These are phyloP conservation scores for Blastocystis sp. DNA, from an alignment of 352 stramenopile genomes.

Conservation along the genomic window DNA sequence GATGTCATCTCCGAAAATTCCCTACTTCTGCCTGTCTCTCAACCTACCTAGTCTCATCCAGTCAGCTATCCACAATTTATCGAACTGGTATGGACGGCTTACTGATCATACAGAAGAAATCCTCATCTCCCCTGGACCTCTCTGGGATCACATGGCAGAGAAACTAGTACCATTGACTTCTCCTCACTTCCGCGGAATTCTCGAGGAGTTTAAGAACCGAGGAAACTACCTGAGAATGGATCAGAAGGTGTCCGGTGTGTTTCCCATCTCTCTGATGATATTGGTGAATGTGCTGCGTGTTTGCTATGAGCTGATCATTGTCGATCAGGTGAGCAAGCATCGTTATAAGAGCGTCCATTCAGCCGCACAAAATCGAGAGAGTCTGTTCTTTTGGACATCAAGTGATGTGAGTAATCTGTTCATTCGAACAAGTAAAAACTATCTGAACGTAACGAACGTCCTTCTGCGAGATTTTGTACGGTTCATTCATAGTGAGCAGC, in stretches of 20 bases:
- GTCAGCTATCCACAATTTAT: neutral
- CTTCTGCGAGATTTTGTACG: neutral
- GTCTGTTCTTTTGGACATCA: conserved; percentile 34
- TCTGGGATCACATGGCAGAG: neutral
- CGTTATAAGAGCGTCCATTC: neutral
- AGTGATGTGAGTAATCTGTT: conserved; percentile 10
- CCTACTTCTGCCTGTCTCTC: neutral
- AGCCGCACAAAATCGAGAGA: neutral
- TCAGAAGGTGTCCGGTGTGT: neutral
- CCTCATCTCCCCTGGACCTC: conserved; percentile 17
- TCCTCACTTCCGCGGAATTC: neutral
- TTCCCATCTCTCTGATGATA: conserved; percentile 15
- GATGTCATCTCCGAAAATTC: neutral
- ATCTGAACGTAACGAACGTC: neutral
- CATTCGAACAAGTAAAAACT: neutral
- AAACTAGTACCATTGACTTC: neutral
- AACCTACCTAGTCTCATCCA: neutral
- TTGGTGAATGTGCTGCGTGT: conserved; percentile 13
- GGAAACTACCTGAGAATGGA: neutral
- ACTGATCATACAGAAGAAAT: neutral
- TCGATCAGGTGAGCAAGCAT: neutral
- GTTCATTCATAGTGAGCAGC: neutral
- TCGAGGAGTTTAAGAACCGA: neutral
- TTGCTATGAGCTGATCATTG: neutral
- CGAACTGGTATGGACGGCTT: conserved; percentile 2